Percentiles rank a stretch among this genome's conserved stretches.
Conservation (phyloP, 2,329 filamentous ascomycete species). For the Aspergillus novoparasiticus region DNA sequence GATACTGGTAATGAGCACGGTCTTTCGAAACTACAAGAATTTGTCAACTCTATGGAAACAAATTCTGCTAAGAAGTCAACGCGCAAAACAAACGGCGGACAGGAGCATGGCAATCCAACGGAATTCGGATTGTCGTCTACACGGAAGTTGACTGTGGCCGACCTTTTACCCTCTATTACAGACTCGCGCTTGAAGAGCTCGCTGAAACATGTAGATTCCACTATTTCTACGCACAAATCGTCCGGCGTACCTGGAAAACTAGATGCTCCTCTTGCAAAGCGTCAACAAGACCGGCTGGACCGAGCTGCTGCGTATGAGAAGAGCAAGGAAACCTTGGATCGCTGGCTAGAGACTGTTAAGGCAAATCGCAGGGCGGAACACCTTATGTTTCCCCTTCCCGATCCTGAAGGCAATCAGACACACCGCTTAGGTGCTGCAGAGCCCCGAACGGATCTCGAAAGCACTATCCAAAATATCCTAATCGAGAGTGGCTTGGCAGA, state of each 20-base stretch:
- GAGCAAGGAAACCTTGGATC: slow-evolving; percentile 84
- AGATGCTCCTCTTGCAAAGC: slow-evolving; percentile 77
- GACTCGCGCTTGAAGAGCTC: slow-evolving; percentile 78
- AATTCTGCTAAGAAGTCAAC: slow-evolving; percentile 38
- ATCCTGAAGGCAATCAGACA: slow-evolving; percentile 63
- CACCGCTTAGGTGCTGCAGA: slow-evolving; percentile 60
- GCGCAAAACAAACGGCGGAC: slow-evolving; percentile 49
- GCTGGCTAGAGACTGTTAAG: slow-evolving; percentile 95
- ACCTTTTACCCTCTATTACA: slow-evolving; percentile 71
- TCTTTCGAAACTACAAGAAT: slow-evolving; percentile 65
- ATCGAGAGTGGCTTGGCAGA: slow-evolving; percentile 77
- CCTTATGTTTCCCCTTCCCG: slow-evolving; percentile 80
- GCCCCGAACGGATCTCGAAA: slow-evolving; percentile 79
- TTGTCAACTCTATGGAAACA: slow-evolving; percentile 67
- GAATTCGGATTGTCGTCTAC: slow-evolving; percentile 62
- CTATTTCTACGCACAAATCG: slow-evolving; percentile 40
- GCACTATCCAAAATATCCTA: slow-evolving; percentile 83
- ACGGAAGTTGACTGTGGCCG: slow-evolving; percentile 72
- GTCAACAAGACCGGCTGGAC: slow-evolving; percentile 83
- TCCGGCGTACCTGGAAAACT: slow-evolving; percentile 68
- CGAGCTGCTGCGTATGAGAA: slow-evolving; percentile 83
- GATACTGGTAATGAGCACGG: slow-evolving; percentile 52
- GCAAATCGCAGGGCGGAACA: slow-evolving; percentile 90
- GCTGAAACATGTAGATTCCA: slow-evolving; percentile 67
- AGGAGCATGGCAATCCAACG: slow-evolving; percentile 64